Base-by-base conservation (phyloP, 2,329 filamentous ascomycete species). In the Plectosphaerella plurivora region DNA sequence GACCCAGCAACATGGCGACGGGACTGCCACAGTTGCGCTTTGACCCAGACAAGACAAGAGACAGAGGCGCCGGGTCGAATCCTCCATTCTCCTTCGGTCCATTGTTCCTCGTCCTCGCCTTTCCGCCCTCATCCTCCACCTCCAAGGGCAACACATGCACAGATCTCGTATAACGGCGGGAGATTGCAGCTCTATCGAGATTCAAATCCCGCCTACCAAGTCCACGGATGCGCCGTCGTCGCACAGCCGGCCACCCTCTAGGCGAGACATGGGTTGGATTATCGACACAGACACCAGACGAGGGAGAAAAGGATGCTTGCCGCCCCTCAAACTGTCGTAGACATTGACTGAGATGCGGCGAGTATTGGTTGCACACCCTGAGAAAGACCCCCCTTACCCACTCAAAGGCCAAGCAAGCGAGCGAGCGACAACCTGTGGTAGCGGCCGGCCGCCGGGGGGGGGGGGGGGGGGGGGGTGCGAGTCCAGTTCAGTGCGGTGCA, bases 121-220 rank as follows among this genome's bases (percentile, higher is more conserved):
- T n/a, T n/a, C n/a, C n/a, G n/a, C n/a, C n/a, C n/a, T n/a, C n/a
- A n/a, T n/a, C 25, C 25, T 28, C 10, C 25, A 28, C 25, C 25
- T 5, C 10, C 25, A 10, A 28, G 25, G 25, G 14, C 20, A n/a
- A 42, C 39, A n/a, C 16, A 12, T 14, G 9, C 49, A 51, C 28
- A 57, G 56, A 58, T 58, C 56, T 58, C 56, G 56, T 57, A 58
- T 58, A 53, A 58, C 54, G 42, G 49, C 56, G 56, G 56, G 51
- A 57, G 51, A 42, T 53, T 55, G 56, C 56, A 58, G 51, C 53
- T 53, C 47, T 51, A 56, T 53, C 55, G 51, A 52, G 55, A 57
- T 57, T 53, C 36, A 52, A 51, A 48, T 52, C 50, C 55, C 55
- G 53, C 54, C 52, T 52, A 56, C 55, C 55, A 56, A 54, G 54